phyloP scores from a whole-genome alignment of 1,139 yeast species.

The Sugiyamaella novakii region DNA sequence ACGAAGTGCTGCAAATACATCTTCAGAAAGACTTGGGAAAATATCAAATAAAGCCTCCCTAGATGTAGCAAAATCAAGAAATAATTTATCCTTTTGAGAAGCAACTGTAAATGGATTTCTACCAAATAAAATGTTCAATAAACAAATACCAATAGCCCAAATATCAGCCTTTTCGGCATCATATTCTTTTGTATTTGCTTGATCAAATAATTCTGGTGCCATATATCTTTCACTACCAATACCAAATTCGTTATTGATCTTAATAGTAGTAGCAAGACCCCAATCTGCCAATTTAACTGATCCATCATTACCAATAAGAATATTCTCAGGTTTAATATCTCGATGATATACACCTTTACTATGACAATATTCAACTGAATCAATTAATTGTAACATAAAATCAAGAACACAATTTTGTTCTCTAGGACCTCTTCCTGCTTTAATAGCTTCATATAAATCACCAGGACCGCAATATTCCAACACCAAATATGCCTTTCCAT shows the following conservation, averaged over 20 bases:
- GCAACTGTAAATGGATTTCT: slow-evolving; percentile 88
- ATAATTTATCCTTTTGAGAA: slow-evolving; percentile 79
- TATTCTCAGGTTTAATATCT: slow-evolving; percentile 89
- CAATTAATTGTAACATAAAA: slow-evolving; percentile 73
- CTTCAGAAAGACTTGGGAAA: slow-evolving; percentile 86
- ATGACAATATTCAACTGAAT: slow-evolving; percentile 80
- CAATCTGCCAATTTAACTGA: slow-evolving; percentile 84
- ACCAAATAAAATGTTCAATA: slow-evolving; percentile 83
- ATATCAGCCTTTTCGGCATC: slow-evolving; percentile 87
- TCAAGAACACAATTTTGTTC: slow-evolving; percentile 64
- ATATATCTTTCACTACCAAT: slow-evolving; percentile 94
- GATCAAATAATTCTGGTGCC: slow-evolving; percentile 85
- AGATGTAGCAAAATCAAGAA: slow-evolving; percentile 81
- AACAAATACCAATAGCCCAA: slow-evolving; percentile 90
- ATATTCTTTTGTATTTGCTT: slow-evolving; percentile 58
- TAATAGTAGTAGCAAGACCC: slow-evolving; percentile 81
- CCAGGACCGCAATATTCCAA: slow-evolving; percentile 91
- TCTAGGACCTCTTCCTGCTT: slow-evolving; percentile 72
- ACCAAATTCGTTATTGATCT: slow-evolving; percentile 73
- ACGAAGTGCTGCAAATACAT: slow-evolving; percentile 79
- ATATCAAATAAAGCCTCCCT: slow-evolving; percentile 91
- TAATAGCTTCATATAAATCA: slow-evolving; percentile 90
- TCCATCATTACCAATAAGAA: slow-evolving; percentile 67
- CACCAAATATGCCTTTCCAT: slow-evolving; percentile 55
- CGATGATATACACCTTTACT: slow-evolving; percentile 74